Conservation (phyloP, 768 basidiomycete genomes). For the Rubroboletus satanas region DNA sequence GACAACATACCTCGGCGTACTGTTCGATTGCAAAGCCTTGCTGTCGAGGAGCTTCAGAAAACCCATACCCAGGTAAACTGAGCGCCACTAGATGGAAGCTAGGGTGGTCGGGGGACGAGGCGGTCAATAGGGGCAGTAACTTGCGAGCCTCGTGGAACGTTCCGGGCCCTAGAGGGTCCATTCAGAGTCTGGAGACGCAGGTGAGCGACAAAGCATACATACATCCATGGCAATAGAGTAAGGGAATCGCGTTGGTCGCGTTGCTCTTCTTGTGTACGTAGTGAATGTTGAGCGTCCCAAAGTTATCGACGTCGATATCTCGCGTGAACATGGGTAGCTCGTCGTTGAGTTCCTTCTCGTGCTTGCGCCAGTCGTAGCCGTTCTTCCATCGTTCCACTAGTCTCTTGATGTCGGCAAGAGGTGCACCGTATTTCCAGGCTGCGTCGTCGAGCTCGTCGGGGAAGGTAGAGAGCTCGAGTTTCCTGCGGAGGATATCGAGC, state of each 20-base stretch:
- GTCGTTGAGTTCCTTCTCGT: constrained; percentile 48
- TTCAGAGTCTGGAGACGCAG: not conserved
- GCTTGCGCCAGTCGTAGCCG: constrained; percentile 53
- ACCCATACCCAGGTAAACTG: constrained; percentile 59
- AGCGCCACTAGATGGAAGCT: constrained; percentile 61
- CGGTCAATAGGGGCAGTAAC: constrained; percentile 50
- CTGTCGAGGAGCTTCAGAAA: constrained; percentile 53
- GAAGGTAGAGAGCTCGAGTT: constrained; percentile 46
- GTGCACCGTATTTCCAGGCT: constrained; percentile 49
- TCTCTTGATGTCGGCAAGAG: constrained; percentile 46
- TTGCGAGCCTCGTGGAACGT: constrained; percentile 45
- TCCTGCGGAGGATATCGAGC: constrained; percentile 39
- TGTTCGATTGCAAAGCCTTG: constrained; percentile 48
- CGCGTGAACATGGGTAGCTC: constrained; percentile 54
- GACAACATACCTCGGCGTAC: constrained; percentile 47
- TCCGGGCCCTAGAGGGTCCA: constrained; percentile 47
- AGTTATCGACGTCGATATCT: constrained; percentile 46
- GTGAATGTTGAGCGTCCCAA: constrained; percentile 50
- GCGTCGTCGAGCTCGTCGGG: constrained; percentile 57
- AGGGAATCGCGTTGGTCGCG: constrained; percentile 45
- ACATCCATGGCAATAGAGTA: constrained; percentile 64
- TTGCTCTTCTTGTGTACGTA: constrained; percentile 54
- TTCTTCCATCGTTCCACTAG: constrained; percentile 48
- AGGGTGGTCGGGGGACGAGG: constrained; percentile 40
- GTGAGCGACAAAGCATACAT: constrained; percentile 6